Conservation (phyloP, 2,329 filamentous ascomycete genomes). For the Arthrobotrys musiformis region DNA sequence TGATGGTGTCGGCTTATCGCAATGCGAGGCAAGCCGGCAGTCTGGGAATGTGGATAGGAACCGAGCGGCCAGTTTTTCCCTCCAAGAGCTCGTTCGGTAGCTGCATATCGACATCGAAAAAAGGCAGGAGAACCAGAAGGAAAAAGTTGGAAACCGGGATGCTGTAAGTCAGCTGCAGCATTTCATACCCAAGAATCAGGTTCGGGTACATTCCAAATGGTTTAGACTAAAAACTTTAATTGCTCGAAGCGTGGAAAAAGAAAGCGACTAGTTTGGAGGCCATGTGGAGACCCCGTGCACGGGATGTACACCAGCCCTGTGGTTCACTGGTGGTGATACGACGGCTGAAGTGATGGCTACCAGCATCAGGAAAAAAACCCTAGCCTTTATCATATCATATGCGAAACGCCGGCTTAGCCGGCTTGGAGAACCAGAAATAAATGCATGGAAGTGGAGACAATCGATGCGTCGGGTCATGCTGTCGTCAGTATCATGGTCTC, state of each 20-base stretch:
- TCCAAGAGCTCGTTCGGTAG: constrained; percentile 31
- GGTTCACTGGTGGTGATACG: constrained; percentile 17
- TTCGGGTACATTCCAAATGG: constrained; percentile 39
- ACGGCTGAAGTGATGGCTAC: constrained; percentile 40
- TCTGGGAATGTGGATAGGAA: neutral
- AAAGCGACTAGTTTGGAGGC: constrained; percentile 19
- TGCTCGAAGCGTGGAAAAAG: constrained; percentile 28
- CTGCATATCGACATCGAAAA: constrained; percentile 32
- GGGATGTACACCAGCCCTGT: constrained; percentile 35
- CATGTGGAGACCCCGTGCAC: constrained; percentile 44
- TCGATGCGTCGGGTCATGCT: constrained; percentile 19
- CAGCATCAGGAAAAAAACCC: neutral
- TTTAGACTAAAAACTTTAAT: constrained; percentile 29
- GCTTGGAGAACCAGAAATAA: constrained; percentile 5
- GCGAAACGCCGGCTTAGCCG: constrained; percentile 6
- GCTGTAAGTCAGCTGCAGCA: constrained; percentile 44
- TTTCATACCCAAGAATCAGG: constrained; percentile 50
- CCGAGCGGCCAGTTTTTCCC: constrained; percentile 27
- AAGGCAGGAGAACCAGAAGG: constrained; percentile 28
- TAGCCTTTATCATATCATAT: constrained; percentile 15
- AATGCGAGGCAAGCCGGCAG: constrained; percentile 10
- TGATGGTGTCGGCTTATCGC: constrained; percentile 22
- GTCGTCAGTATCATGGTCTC: constrained; percentile 26
- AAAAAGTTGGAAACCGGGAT: constrained; percentile 33
- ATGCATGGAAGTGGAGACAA: constrained; percentile 25